Percentiles rank a stretch among this genome's conserved stretches.
Conservation (phyloP, 345 rosid species). For the Capsella bursapastoris region DNA sequence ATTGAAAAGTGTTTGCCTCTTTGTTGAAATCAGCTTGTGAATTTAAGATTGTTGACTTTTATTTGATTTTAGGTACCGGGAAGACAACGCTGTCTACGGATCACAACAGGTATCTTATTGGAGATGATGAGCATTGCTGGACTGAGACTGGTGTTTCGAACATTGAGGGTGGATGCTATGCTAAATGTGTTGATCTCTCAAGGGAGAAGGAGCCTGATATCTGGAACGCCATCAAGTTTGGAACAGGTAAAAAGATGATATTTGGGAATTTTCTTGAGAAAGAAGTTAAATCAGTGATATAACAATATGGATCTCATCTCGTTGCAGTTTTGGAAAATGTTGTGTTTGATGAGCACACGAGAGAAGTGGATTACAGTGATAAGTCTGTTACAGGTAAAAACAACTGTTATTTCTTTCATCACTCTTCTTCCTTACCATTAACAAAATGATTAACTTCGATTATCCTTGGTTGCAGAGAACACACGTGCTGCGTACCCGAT, state of each 20-base stretch:
- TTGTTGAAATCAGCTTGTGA: not conserved
- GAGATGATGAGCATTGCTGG: conserved; percentile 99
- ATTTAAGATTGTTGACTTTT: conserved; percentile 12
- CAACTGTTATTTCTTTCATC: not conserved
- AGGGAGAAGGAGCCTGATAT: conserved; percentile 95
- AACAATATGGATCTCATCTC: not conserved
- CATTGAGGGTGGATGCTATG: conserved; percentile 98
- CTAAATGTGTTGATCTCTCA: conserved; percentile 94
- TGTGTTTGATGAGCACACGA: conserved; percentile 89
- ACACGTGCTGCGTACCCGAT: conserved; percentile 96
- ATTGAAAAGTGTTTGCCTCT: conserved; percentile 39
- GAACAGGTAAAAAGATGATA: conserved; percentile 59
- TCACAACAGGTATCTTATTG: conserved; percentile 85
- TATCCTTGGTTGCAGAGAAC: conserved; percentile 62
- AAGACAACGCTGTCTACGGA: conserved; percentile 97
- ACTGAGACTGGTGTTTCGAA: conserved; percentile 91
- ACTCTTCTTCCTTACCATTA: not conserved
- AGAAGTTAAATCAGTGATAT: not conserved
- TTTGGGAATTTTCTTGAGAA: not conserved
- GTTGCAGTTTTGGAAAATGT: conserved; percentile 85
- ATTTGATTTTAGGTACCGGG: conserved; percentile 68
- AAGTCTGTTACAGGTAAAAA: conserved; percentile 81
- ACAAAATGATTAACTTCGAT: not conserved
- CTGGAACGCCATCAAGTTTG: conserved; percentile 96
- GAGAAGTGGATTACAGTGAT: conserved; percentile 89